A percentile compares a stretch with the other conserved stretches of the same genome.
Conservation (phyloP, 1,284 basidiomycete genomes). For the Moniliella sp. region DNA sequence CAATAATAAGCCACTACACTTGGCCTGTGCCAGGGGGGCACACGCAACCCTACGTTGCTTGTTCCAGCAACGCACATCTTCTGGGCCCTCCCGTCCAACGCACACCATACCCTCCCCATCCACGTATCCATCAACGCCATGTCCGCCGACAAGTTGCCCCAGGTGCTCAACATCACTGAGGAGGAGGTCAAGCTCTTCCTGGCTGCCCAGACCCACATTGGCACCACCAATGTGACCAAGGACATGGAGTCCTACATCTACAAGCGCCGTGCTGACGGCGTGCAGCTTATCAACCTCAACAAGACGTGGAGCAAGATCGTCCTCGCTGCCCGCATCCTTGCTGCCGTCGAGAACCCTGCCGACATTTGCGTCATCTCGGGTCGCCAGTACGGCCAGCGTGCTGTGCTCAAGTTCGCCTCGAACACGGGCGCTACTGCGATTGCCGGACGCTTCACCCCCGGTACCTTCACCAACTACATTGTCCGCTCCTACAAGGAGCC, state of each 20-base stretch:
- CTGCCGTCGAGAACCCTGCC: conserved; percentile 72
- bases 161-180: conserved; percentile 74
- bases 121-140: not conserved
- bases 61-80: no score
- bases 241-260: conserved; percentile 94
- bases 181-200: conserved; percentile 89
- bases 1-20: no score
- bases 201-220: conserved; percentile 78
- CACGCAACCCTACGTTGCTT: no score
- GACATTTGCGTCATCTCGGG: conserved; percentile 95
- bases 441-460: conserved; percentile 94
- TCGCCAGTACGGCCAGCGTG: conserved; percentile 93
- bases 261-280: conserved; percentile 84
- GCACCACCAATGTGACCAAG: conserved; percentile 82
- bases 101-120: not conserved
- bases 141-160: conserved; percentile 52
- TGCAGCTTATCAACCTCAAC: conserved; percentile 89
- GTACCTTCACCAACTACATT: conserved; percentile 93
- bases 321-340: conserved; percentile 30
- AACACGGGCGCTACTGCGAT: conserved; percentile 96
- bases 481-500: conserved; percentile 99
- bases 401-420: conserved; percentile 88
- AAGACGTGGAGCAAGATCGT: conserved; percentile 97
- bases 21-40: no score
- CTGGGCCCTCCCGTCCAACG: no score